These are phyloP conservation scores for Scutellaria minor DNA, from an alignment of 257 asterid species.

Conservation along the genomic window DNA sequence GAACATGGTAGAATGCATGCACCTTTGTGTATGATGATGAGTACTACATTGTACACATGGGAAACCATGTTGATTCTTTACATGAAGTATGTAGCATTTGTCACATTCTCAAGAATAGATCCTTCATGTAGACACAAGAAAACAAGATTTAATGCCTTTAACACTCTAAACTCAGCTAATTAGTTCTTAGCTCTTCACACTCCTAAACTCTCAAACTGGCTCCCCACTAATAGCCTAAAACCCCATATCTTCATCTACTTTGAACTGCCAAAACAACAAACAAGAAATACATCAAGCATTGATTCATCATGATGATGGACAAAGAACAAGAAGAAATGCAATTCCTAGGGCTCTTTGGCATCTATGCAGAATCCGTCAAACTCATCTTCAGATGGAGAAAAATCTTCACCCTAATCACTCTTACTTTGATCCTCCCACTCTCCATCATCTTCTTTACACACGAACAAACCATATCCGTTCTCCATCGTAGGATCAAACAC, in stretches of 20 bases:
- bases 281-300: background rate
- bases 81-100: slow-evolving; percentile 15
- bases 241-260: background rate
- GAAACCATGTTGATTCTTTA: background rate
- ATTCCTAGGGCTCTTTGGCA: slow-evolving; percentile 54
- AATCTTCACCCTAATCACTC: slow-evolving; percentile 60
- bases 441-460: slow-evolving; percentile 58
- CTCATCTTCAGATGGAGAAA: slow-evolving; percentile 48
- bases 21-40: too few species aligned
- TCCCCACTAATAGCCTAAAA: background rate
- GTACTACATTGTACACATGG: background rate
- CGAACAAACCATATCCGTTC: slow-evolving; percentile 38
- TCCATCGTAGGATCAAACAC: slow-evolving; percentile 36
- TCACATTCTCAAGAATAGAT: slow-evolving; percentile 4
- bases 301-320: slow-evolving; percentile 49
- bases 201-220: background rate
- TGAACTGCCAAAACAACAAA: background rate
- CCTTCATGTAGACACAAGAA: background rate
- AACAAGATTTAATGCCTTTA: slow-evolving; percentile 4
- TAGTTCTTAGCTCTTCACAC: slow-evolving; percentile 10
- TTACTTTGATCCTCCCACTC: slow-evolving; percentile 56
- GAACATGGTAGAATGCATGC: too few species aligned
- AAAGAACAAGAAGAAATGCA: slow-evolving; percentile 65
- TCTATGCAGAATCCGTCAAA: slow-evolving; percentile 53
- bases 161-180: background rate